Conservation (phyloP, 2,329 filamentous ascomycete species). For the Alternaria novae-zelandiae region DNA sequence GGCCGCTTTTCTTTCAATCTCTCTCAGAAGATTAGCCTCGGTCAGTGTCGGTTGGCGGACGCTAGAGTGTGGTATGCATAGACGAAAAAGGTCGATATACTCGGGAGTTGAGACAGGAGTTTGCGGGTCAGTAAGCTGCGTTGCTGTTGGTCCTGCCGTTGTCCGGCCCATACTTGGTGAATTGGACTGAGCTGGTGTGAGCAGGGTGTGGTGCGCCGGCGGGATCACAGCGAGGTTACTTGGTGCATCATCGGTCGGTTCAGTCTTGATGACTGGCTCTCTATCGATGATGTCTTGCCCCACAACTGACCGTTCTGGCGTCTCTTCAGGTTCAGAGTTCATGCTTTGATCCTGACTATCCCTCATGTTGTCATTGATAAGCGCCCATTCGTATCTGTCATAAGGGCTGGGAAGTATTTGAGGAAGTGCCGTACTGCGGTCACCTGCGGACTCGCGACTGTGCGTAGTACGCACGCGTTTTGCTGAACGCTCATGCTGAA, state of each 20-base stretch:
- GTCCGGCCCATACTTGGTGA: background rate
- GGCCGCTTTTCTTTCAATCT: background rate
- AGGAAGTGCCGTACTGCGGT: background rate
- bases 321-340: background rate
- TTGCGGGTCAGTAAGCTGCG: background rate
- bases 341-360: background rate
- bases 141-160: background rate
- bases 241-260: background rate
- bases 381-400: background rate
- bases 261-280: background rate
- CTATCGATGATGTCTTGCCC: background rate
- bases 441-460: background rate
- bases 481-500: background rate
- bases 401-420: background rate
- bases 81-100: background rate
- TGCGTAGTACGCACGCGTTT: background rate
- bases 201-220: background rate
- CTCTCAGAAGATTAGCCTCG: too few relatives aligned
- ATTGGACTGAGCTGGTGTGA: background rate
- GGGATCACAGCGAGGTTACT: background rate
- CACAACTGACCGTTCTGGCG: background rate
- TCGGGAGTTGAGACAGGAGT: background rate
- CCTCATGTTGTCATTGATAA: background rate
- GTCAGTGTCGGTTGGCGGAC: background rate
- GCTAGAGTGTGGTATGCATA: background rate